Percentiles rank a stretch among this genome's conserved stretches.
Evolutionary conservation across 2,329 filamentous ascomycete species (phyloP).

Genomic region (Colletotrichum melonis): DNA sequence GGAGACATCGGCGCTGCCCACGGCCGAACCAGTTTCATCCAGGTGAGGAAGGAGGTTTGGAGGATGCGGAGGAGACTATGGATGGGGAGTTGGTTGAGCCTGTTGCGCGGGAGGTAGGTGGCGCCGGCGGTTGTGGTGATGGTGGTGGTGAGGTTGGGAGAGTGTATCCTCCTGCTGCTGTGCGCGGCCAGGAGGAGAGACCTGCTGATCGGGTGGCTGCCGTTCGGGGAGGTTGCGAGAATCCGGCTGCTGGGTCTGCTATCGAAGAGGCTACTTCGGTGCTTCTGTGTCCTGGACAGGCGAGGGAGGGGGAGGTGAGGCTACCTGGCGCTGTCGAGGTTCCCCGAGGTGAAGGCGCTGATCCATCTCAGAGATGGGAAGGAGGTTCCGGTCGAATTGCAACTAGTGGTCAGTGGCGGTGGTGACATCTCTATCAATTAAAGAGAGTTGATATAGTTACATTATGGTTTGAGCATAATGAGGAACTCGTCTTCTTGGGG

Average conservation of each 20-base stretch:
- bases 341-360: not conserved
- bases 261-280: not conserved
- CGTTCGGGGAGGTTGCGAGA: not conserved
- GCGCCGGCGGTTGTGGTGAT: too few relatives aligned
- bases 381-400: not conserved
- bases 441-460: not conserved
- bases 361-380: not conserved
- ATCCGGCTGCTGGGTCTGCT: not conserved
- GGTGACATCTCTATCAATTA: not conserved
- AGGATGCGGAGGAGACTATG: not conserved
- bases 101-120: not conserved
- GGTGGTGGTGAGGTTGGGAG: not conserved
- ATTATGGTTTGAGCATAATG: not conserved
- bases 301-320: not conserved
- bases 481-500: not conserved
- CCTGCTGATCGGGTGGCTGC: not conserved
- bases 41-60: not conserved
- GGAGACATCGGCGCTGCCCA: constrained; percentile 6
- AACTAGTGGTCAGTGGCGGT: not conserved
- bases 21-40: constrained; percentile 1
- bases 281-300: not conserved
- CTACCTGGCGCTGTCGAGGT: not conserved
- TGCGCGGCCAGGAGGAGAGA: not conserved
- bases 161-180: not conserved
- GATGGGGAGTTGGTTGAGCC: not conserved